Evolutionary conservation across 2,329 filamentous ascomycete genomes (phyloP).

Genomic region (Didymella pinodella): DNA sequence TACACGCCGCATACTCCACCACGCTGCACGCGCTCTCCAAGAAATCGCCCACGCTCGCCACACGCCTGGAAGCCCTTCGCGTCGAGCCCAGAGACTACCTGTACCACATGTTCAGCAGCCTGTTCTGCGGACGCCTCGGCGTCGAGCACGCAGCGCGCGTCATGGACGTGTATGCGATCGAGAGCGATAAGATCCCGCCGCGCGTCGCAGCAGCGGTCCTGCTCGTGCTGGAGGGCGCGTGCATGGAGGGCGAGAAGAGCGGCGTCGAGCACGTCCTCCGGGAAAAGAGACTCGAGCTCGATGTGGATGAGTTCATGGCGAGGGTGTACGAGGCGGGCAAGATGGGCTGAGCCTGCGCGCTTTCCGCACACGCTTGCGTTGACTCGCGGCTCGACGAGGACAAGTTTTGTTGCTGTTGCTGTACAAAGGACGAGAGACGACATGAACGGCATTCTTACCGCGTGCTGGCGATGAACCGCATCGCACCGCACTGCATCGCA

Average conservation of each 20-base stretch:
- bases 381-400: neutral
- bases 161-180: constrained; percentile 85
- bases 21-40: constrained; percentile 71
- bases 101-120: constrained; percentile 65
- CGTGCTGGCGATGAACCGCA: no score
- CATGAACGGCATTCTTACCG: constrained; percentile 9
- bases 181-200: constrained; percentile 76
- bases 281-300: constrained; percentile 28
- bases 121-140: constrained; percentile 68
- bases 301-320: constrained; percentile 45
- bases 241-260: constrained; percentile 45
- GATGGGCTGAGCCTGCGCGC: constrained; percentile 10
- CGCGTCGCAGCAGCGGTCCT: constrained; percentile 75
- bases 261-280: constrained; percentile 30
- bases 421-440: constrained; percentile 13
- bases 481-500: neutral
- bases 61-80: constrained; percentile 62
- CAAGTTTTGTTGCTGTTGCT: neutral
- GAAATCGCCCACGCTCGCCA: constrained; percentile 70
- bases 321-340: constrained; percentile 48
- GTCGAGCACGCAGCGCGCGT: constrained; percentile 75
- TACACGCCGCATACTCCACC: constrained; percentile 72
- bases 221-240: constrained; percentile 57
- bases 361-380: neutral
- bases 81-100: constrained; percentile 62